phyloP scores from a whole-genome alignment of 1,284 basidiomycete species.

The Trichosporon sp. region DNA sequence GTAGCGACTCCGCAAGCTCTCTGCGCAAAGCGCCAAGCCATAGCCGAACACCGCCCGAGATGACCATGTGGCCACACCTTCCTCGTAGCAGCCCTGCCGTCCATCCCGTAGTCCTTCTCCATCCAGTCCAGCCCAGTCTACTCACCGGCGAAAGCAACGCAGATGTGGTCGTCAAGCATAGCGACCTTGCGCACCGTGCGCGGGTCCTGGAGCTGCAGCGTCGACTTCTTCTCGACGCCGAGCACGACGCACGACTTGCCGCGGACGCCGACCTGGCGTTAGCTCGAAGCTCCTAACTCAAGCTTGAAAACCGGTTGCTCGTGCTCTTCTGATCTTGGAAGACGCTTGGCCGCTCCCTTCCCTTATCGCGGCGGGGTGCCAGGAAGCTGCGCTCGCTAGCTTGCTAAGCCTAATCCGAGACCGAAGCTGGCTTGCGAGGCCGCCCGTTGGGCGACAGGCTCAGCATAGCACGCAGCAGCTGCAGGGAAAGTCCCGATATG shows the following conservation, averaged over 20 bases:
- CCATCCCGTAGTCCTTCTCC: background rate
- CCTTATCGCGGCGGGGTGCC: too few relatives aligned
- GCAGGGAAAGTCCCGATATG: too few relatives aligned
- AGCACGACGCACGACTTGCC: conserved; percentile 93
- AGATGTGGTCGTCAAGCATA: conserved; percentile 97
- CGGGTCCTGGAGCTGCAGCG: conserved; percentile 95
- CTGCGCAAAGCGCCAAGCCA: too few relatives aligned
- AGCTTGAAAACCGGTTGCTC: background rate
- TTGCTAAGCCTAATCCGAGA: too few relatives aligned
- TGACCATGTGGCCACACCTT: too few relatives aligned
- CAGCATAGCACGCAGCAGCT: background rate
- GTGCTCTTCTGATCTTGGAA: background rate
- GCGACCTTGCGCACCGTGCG: conserved; percentile 96
- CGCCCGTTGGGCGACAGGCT: too few relatives aligned
- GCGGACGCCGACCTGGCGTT: conserved; percentile 79
- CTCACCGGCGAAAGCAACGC: conserved; percentile 93
- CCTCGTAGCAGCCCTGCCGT: too few relatives aligned
- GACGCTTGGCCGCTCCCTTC: too few relatives aligned
- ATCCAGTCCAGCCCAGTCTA: conserved; percentile 5
- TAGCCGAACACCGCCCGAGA: too few relatives aligned
- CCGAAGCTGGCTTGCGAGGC: too few relatives aligned
- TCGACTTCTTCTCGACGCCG: conserved; percentile 98
- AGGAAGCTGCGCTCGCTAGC: too few relatives aligned
- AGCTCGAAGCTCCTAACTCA: background rate
- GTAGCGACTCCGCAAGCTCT: too few relatives aligned